Percentiles rank a stretch among this genome's conserved stretches.
phyloP scores from a whole-genome alignment of 2,329 filamentous ascomycete genomes.

The Neofusicoccum laricinum region DNA sequence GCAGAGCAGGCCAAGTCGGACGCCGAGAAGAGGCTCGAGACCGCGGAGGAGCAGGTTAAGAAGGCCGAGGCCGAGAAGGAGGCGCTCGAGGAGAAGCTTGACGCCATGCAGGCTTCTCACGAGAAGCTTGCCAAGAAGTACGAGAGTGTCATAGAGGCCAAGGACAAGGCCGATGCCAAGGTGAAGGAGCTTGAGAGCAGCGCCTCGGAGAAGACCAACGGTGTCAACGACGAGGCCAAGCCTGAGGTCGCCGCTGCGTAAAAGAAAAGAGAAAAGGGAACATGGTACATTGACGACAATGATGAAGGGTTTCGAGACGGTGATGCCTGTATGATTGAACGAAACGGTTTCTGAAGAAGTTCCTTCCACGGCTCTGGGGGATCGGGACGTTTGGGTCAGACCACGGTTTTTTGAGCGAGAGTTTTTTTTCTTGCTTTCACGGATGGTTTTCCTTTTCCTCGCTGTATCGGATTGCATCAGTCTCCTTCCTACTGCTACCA shows the following conservation, averaged over 20 bases:
- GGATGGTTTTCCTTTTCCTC: background rate
- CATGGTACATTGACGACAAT: background rate
- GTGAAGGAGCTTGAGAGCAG: conserved; percentile 3
- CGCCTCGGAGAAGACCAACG: conserved; percentile 6
- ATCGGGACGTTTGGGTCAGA: conserved; percentile 5
- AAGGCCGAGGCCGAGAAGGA: conserved; percentile 23
- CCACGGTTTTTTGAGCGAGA: background rate
- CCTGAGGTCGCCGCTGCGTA: background rate
- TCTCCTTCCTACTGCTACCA: background rate
- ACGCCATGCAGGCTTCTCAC: conserved; percentile 21
- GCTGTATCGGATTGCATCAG: background rate
- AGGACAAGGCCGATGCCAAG: conserved; percentile 16
- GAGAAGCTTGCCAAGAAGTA: conserved; percentile 25
- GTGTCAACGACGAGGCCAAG: background rate
- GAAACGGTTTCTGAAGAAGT: conserved; percentile 11
- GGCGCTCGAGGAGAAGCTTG: conserved; percentile 17
- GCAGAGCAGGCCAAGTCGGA: conserved; percentile 5
- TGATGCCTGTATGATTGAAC: conserved; percentile 13
- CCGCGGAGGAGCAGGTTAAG: conserved; percentile 23
- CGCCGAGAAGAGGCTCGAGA: conserved; percentile 3
- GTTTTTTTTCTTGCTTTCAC: background rate
- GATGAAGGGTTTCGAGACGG: background rate
- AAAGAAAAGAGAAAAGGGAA: background rate
- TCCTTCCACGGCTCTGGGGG: conserved; percentile 2
- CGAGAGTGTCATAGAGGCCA: conserved; percentile 22